Conservation (phyloP, 108 stramenopile species). For the Pseudonitzschia delicatissima region DNA sequence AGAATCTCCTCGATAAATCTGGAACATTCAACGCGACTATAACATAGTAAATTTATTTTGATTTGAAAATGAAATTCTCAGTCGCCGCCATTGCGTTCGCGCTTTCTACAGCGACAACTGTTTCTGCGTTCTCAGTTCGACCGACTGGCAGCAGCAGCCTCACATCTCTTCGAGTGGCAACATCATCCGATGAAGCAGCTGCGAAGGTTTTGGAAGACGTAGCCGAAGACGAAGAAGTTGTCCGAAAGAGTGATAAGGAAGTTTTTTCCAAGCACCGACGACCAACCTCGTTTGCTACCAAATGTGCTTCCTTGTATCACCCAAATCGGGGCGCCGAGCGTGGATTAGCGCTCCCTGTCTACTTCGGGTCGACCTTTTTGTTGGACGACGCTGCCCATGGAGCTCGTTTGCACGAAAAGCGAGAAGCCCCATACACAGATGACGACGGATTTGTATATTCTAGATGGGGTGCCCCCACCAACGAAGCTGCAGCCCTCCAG, state of each 20-base stretch:
- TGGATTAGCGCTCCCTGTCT: slow-evolving; percentile 47
- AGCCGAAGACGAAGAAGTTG: neutral
- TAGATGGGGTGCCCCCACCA: slow-evolving; percentile 51
- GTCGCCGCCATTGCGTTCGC: slow-evolving; percentile 43
- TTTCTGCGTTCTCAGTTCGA: neutral
- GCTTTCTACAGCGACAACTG: slow-evolving; percentile 20
- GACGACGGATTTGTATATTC: slow-evolving; percentile 52
- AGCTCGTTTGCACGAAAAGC: slow-evolving; percentile 48
- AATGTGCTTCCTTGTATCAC: slow-evolving; percentile 48
- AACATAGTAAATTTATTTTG: too few relatives aligned
- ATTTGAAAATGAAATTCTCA: slow-evolving; percentile 59
- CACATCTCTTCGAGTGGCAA: slow-evolving; percentile 4
- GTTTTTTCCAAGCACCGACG: slow-evolving; percentile 4
- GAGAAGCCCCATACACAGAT: slow-evolving; percentile 48
- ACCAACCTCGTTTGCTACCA: slow-evolving; percentile 49
- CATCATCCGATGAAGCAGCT: neutral
- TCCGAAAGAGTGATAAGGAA: slow-evolving; percentile 1
- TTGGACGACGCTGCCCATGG: slow-evolving; percentile 55
- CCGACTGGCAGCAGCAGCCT: neutral
- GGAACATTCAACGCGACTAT: too few relatives aligned
- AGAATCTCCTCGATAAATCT: too few relatives aligned
- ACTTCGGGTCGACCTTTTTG: slow-evolving; percentile 46
- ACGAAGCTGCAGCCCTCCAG: slow-evolving; percentile 48
- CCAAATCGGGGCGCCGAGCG: slow-evolving; percentile 39
- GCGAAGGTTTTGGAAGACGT: neutral